phyloP scores from a whole-genome alignment of 495 filamentous ascomycete species.

The Penicillium herquei region DNA sequence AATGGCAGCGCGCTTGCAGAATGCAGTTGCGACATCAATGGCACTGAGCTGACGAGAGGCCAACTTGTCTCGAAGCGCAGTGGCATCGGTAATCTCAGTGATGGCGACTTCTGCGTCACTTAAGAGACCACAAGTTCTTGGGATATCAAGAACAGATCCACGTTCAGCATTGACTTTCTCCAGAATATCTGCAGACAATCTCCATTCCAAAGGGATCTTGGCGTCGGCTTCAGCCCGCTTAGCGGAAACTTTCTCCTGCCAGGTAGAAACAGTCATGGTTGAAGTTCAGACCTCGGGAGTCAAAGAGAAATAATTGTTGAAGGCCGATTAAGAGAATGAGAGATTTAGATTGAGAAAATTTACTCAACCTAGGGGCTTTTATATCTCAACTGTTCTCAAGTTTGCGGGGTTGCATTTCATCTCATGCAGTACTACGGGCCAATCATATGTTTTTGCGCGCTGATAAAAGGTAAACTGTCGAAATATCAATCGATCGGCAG shows the following conservation, averaged over 20 bases:
- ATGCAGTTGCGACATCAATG: constrained; percentile 50
- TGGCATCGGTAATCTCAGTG: constrained; percentile 52
- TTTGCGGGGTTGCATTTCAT: neutral
- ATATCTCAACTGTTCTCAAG: neutral
- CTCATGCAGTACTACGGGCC: neutral
- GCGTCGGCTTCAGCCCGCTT: constrained; percentile 9
- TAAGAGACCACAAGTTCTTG: constrained; percentile 45
- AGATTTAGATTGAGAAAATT: neutral
- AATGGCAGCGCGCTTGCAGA: constrained; percentile 54
- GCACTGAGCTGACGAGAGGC: constrained; percentile 2
- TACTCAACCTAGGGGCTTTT: neutral
- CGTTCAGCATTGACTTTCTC: neutral
- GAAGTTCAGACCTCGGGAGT: neutral
- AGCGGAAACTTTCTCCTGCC: constrained; percentile 11
- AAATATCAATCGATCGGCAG: too few species aligned
- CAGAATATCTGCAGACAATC: constrained; percentile 2
- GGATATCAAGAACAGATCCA: constrained; percentile 25
- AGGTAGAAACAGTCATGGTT: constrained; percentile 4
- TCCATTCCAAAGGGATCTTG: constrained; percentile 12
- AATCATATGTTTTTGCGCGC: neutral
- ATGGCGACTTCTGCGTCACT: constrained; percentile 49
- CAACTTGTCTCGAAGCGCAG: constrained; percentile 26
- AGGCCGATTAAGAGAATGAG: neutral
- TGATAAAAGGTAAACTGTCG: neutral
- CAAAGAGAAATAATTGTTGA: neutral